Evolutionary conservation across 495 filamentous ascomycete genomes (phyloP).

Genomic region (Lineolata rhizophorae): DNA sequence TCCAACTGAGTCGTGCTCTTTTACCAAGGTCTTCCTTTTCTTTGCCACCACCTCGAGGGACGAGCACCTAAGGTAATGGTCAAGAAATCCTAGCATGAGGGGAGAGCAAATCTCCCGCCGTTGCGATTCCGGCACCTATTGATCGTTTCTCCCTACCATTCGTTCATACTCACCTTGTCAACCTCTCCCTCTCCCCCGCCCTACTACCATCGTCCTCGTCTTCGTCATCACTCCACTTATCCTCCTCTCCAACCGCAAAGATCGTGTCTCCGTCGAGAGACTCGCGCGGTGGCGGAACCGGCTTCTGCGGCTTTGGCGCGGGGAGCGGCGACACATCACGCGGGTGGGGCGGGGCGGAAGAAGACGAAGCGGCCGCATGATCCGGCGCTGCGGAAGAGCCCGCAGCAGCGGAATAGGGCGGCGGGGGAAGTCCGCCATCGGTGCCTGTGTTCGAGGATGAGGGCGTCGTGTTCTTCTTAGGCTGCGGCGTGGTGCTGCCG

Average conservation of each 20-base stretch:
- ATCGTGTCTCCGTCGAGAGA: constrained; percentile 84
- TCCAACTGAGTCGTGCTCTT: too few relatives aligned
- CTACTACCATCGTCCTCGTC: constrained; percentile 26
- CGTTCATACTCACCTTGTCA: too few relatives aligned
- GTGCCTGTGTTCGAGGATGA: background rate
- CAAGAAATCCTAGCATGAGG: too few relatives aligned
- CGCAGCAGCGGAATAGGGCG: constrained; percentile 9
- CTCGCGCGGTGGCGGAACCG: constrained; percentile 28
- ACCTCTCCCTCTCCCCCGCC: too few relatives aligned
- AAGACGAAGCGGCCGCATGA: too few relatives aligned
- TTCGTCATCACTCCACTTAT: constrained; percentile 52
- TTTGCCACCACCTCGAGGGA: too few relatives aligned
- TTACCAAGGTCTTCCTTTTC: too few relatives aligned
- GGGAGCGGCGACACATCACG: constrained; percentile 18
- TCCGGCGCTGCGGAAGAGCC: background rate
- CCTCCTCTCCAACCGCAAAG: constrained; percentile 71
- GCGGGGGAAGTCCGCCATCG: constrained; percentile 2
- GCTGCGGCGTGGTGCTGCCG: background rate
- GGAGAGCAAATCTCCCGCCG: too few relatives aligned
- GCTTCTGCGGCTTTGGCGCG: constrained; percentile 19
- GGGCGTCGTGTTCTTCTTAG: background rate
- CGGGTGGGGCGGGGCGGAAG: too few relatives aligned
- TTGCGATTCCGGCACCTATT: too few relatives aligned
- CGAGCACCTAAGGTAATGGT: too few relatives aligned
- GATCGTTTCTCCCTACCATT: too few relatives aligned